Evolutionary conservation across 345 rosid species (phyloP).

Genomic region (Rhodomyrtus tomentosa): DNA sequence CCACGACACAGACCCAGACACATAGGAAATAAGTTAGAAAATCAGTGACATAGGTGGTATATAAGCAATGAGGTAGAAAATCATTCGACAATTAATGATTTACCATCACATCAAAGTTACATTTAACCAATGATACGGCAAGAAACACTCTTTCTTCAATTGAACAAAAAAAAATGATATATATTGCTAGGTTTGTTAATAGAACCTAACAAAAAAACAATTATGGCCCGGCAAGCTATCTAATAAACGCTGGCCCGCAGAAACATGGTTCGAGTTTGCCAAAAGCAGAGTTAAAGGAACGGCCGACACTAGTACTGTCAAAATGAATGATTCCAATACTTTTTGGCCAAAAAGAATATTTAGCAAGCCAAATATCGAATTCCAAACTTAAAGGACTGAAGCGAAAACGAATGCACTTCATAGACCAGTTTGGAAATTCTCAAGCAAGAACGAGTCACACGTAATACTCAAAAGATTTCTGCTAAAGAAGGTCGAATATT

Average conservation of each 20-base stretch:
- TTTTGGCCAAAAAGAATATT: neutral
- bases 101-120: neutral
- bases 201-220: neutral
- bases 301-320: neutral
- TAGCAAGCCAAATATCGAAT: neutral
- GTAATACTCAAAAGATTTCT: neutral
- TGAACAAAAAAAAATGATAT: neutral
- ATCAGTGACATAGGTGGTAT: neutral
- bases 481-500: neutral
- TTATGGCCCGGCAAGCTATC: neutral
- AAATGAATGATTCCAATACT: neutral
- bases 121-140: neutral
- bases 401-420: neutral
- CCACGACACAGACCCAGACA: neutral
- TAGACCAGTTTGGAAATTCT: neutral
- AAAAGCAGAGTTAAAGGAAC: neutral
- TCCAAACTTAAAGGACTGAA: neutral
- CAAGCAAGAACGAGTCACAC: neutral
- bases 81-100: neutral
- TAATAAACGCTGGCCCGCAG: neutral
- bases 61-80: neutral
- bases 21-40: neutral
- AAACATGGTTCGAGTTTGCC: neutral
- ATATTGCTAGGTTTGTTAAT: neutral
- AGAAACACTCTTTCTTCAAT: too few relatives aligned